Evolutionary conservation across 352 stramenopile genomes (phyloP).

Genomic region (Phytopythium ostracodes): DNA sequence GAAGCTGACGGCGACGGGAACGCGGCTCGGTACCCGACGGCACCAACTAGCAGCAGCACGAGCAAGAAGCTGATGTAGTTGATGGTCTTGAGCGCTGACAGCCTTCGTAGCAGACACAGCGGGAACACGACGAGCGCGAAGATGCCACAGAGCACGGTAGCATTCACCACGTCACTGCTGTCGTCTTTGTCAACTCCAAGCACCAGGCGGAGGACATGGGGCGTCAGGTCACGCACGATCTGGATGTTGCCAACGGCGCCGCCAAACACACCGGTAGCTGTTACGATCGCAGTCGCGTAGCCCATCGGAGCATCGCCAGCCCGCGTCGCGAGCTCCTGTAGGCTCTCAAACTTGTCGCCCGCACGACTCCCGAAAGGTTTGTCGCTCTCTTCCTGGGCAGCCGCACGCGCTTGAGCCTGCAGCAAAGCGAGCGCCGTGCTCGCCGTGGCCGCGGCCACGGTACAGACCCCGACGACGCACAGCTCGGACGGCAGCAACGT

Average conservation of each 20-base stretch:
- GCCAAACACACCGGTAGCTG: constrained; percentile 51
- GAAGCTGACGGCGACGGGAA: background rate
- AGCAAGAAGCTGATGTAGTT: constrained; percentile 66
- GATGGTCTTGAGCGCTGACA: constrained; percentile 54
- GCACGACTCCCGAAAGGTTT: constrained; percentile 51
- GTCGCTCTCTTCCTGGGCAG: constrained; percentile 37
- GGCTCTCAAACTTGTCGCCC: constrained; percentile 31
- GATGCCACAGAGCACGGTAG: constrained; percentile 34
- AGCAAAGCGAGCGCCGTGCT: constrained; percentile 51
- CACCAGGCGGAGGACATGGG: constrained; percentile 43
- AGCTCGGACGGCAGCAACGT: constrained; percentile 33
- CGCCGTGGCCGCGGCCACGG: constrained; percentile 41
- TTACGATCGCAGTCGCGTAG: constrained; percentile 51
- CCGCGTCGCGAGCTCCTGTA: constrained; percentile 20
- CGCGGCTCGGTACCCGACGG: constrained; percentile 38
- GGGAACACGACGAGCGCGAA: constrained; percentile 45
- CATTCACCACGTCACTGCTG: constrained; percentile 12
- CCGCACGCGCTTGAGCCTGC: constrained; percentile 41
- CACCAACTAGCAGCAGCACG: constrained; percentile 51
- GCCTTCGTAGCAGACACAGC: constrained; percentile 53
- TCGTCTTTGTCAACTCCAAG: constrained; percentile 8
- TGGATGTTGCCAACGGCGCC: constrained; percentile 62
- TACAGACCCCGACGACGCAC: constrained; percentile 31
- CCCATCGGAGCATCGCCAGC: constrained; percentile 27
- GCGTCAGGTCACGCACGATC: constrained; percentile 55